Conservation (phyloP, 345 rosid species). For the Geranium rotundifolium region DNA sequence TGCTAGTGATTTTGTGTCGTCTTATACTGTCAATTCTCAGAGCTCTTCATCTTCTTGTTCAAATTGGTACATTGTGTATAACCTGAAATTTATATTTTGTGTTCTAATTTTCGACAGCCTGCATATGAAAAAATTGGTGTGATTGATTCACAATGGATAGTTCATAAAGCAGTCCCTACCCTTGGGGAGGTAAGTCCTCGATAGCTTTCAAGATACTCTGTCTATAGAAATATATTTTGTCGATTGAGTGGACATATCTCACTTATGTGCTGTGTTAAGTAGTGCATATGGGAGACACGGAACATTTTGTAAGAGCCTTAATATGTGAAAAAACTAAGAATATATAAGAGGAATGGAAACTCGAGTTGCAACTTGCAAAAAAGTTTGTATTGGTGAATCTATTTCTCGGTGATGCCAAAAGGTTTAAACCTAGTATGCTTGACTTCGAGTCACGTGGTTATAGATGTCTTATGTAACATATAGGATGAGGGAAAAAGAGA, state of each 20-base stretch:
- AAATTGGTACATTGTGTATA: no score
- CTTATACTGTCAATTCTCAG: no score
- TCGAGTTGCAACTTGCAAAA: background rate
- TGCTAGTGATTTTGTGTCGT: no score
- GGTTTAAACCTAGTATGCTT: no score
- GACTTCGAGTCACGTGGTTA: no score
- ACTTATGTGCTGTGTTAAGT: background rate
- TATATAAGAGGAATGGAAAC: no score
- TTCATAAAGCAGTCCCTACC: conserved; percentile 59
- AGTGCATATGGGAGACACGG: background rate
- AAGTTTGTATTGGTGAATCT: background rate
- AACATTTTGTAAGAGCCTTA: background rate
- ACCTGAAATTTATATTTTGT: no score
- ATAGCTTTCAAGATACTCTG: no score
- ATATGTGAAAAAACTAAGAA: background rate
- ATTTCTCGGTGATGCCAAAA: no score
- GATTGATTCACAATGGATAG: conserved; percentile 61
- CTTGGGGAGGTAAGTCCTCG: conserved; percentile 42
- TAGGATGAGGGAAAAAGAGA: no score
- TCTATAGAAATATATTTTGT: background rate
- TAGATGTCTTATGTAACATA: no score
- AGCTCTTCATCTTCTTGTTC: no score
- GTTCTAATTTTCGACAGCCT: conserved; percentile 18
- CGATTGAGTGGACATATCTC: background rate
- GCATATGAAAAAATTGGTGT: conserved; percentile 67